Evolutionary conservation across 2,329 filamentous ascomycete species (phyloP).

Genomic region (Penicillium sumatraense): DNA sequence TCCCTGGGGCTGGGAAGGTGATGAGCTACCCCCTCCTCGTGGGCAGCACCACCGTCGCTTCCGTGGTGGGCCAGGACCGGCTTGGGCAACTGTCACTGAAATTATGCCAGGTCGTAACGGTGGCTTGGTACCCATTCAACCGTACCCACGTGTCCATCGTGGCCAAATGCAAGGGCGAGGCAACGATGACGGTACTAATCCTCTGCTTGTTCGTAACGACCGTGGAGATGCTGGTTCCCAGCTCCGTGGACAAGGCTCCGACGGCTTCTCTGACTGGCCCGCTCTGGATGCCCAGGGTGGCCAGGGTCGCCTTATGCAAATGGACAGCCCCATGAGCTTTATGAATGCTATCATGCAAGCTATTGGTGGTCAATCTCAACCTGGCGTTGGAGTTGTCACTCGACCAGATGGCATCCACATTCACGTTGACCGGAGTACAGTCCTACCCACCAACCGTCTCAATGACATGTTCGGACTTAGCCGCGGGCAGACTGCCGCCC

Average conservation of each 20-base stretch:
- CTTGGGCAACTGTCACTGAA: slow-evolving; percentile 67
- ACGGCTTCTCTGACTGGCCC: slow-evolving; percentile 58
- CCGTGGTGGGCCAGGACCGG: slow-evolving; percentile 58
- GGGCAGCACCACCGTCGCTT: slow-evolving; percentile 57
- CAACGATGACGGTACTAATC: slow-evolving; percentile 83
- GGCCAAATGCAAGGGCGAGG: slow-evolving; percentile 55
- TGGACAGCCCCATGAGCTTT: slow-evolving; percentile 59
- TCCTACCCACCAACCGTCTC: slow-evolving; percentile 56
- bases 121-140: slow-evolving; percentile 44
- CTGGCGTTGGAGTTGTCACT: slow-evolving; percentile 48
- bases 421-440: slow-evolving; percentile 57
- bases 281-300: slow-evolving; percentile 54
- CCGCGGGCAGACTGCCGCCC: slow-evolving; percentile 33
- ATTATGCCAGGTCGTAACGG: slow-evolving; percentile 58
- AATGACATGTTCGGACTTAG: slow-evolving; percentile 51
- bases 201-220: slow-evolving; percentile 72
- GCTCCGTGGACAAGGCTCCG: slow-evolving; percentile 39
- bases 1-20: slow-evolving; percentile 57
- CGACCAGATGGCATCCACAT: slow-evolving; percentile 59
- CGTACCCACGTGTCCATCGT: slow-evolving; percentile 49
- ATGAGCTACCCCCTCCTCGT: slow-evolving; percentile 55
- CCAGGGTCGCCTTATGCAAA: slow-evolving; percentile 46
- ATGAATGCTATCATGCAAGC: slow-evolving; percentile 63
- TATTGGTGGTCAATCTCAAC: slow-evolving; percentile 51
- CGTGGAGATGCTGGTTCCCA: slow-evolving; percentile 39